Conservation (phyloP, 1,284 basidiomycete species). For the Ceratobasidium sp. region DNA sequence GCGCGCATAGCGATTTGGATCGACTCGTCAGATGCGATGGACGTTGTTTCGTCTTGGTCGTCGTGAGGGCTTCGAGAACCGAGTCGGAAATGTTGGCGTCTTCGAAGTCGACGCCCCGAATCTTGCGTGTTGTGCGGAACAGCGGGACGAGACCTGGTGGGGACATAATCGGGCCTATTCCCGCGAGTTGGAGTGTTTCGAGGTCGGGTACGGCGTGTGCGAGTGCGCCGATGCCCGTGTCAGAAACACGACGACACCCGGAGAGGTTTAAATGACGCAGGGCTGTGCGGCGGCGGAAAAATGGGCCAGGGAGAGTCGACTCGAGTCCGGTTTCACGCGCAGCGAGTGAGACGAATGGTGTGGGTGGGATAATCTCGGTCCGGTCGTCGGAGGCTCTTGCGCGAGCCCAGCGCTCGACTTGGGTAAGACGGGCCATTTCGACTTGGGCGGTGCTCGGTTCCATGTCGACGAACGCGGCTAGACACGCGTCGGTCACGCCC, state of each 20-base stretch:
- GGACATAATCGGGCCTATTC: slow-evolving; percentile 74
- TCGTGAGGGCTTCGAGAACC: slow-evolving; percentile 71
- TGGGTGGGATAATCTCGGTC: neutral
- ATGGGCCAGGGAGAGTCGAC: slow-evolving; percentile 63
- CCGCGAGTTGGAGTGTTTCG: slow-evolving; percentile 85
- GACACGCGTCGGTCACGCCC: slow-evolving; percentile 43
- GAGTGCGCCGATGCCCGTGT: slow-evolving; percentile 73
- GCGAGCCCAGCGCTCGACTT: slow-evolving; percentile 14
- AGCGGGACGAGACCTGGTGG: slow-evolving; percentile 80
- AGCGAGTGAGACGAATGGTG: slow-evolving; percentile 62
- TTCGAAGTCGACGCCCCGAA: slow-evolving; percentile 86
- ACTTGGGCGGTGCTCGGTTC: slow-evolving; percentile 12
- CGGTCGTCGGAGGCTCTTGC: neutral
- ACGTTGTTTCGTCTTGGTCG: neutral
- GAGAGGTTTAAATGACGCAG: slow-evolving; percentile 86
- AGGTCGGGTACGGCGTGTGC: slow-evolving; percentile 78
- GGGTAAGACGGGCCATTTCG: slow-evolving; percentile 15
- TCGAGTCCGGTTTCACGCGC: slow-evolving; percentile 75
- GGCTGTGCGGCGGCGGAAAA: slow-evolving; percentile 71
- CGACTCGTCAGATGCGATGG: neutral
- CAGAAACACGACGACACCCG: slow-evolving; percentile 78
- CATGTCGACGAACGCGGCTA: slow-evolving; percentile 19
- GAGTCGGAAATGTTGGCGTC: slow-evolving; percentile 80
- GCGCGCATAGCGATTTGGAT: slow-evolving; percentile 21
- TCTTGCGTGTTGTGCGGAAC: slow-evolving; percentile 74